Evolutionary conservation across 495 filamentous ascomycete genomes (phyloP).

Genomic region (Penicillium riverlandense): DNA sequence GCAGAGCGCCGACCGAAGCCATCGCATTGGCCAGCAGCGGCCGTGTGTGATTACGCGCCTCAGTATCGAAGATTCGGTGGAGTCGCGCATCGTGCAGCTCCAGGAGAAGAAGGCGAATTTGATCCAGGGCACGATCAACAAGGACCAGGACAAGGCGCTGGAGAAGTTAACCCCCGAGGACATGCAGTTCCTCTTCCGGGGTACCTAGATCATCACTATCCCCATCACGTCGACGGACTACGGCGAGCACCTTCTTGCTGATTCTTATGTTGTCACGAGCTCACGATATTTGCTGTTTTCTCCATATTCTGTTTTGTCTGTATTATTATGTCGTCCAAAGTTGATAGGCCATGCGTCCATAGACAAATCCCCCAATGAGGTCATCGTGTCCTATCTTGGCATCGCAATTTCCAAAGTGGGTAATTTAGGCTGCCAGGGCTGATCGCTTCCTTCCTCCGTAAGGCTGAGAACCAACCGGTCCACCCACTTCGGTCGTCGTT

Average conservation of each 20-base stretch:
- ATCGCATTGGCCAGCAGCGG: slow-evolving; percentile 90
- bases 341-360: no score
- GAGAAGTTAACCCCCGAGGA: slow-evolving; percentile 85
- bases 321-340: no score
- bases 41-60: slow-evolving; percentile 91
- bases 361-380: neutral
- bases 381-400: neutral
- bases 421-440: neutral
- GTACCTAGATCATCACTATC: slow-evolving; percentile 23
- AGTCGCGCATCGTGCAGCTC: slow-evolving; percentile 85
- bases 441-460: neutral
- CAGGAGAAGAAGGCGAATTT: slow-evolving; percentile 97
- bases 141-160: slow-evolving; percentile 72
- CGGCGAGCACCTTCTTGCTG: no score
- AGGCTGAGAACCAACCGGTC: slow-evolving; percentile 2
- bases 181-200: slow-evolving; percentile 90
- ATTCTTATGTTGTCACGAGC: no score
- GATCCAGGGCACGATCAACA: slow-evolving; percentile 93
- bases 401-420: no score
- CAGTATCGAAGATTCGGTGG: slow-evolving; percentile 92
- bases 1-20: slow-evolving; percentile 94
- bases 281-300: no score
- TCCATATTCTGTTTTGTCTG: no score
- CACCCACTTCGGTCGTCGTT: neutral
- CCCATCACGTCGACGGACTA: no score